A percentile compares a stretch with the other conserved stretches of the same genome.
These are phyloP conservation scores for Rhynchospora breviuscula DNA, from an alignment of 176 grass and related monocot species.

Conservation along the genomic window DNA sequence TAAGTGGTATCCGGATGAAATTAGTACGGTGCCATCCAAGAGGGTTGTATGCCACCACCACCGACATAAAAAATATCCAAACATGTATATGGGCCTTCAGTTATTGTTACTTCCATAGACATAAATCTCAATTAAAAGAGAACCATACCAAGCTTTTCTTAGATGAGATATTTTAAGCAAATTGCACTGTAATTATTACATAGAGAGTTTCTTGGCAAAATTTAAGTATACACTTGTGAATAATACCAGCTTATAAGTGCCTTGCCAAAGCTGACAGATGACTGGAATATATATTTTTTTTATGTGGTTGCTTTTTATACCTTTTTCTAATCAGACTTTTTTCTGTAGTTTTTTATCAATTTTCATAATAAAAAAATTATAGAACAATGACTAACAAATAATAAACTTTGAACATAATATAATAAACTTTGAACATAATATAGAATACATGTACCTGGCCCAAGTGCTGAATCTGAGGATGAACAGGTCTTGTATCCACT, in stretches of 20 bases:
- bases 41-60: too few relatives aligned
- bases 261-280: not conserved
- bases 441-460: constrained; percentile 44
- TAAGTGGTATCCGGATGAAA: too few relatives aligned
- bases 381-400: not conserved
- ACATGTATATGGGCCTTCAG: too few relatives aligned
- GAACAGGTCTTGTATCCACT: constrained; percentile 40
- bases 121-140: constrained; percentile 10
- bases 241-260: not conserved
- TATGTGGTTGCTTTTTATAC: not conserved
- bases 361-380: not conserved
- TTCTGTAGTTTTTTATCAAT: not conserved
- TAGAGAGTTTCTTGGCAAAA: not conserved
- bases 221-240: not conserved
- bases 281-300: not conserved
- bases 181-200: constrained; percentile 44
- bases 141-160: constrained; percentile 55
- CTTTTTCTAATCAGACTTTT: not conserved
- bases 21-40: too few relatives aligned
- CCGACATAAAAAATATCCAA: too few relatives aligned
- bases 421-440: not conserved
- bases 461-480: constrained; percentile 39
- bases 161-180: constrained; percentile 73
- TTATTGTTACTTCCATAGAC: not conserved
- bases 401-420: too few relatives aligned